Evolutionary conservation across 805 yeast species (phyloP).

Genomic region (Millerozyma miso): DNA sequence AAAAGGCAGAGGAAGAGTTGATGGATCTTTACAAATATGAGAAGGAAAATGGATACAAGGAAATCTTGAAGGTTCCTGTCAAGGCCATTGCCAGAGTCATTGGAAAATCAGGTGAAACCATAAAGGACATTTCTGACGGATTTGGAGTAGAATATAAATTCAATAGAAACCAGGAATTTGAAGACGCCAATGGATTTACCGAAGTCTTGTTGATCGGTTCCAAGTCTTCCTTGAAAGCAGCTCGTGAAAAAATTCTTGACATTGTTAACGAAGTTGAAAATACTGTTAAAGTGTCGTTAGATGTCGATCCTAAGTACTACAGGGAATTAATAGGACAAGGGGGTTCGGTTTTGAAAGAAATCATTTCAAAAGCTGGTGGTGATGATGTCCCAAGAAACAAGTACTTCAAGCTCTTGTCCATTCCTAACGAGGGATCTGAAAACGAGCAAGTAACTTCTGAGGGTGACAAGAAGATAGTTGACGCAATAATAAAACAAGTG

Average conservation of each 20-base stretch:
- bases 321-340: constrained; percentile 73
- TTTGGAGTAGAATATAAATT: constrained; percentile 56
- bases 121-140: constrained; percentile 73
- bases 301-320: constrained; percentile 71
- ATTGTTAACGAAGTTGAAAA: constrained; percentile 67
- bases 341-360: constrained; percentile 69
- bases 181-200: constrained; percentile 46
- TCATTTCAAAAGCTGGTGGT: constrained; percentile 73
- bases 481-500: constrained; percentile 59
- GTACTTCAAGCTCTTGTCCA: constrained; percentile 54
- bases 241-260: constrained; percentile 55
- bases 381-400: constrained; percentile 41
- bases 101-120: constrained; percentile 83
- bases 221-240: constrained; percentile 67
- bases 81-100: constrained; percentile 79
- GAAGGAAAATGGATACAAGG: constrained; percentile 73
- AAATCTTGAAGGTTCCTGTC: constrained; percentile 61
- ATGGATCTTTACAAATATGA: constrained; percentile 81
- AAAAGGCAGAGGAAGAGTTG: constrained; percentile 78
- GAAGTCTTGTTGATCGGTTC: constrained; percentile 76
- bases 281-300: constrained; percentile 50
- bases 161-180: constrained; percentile 39
- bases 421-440: constrained; percentile 66
- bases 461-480: constrained; percentile 76
- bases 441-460: constrained; percentile 56